phyloP scores from a whole-genome alignment of 441 rosid genomes.

The Gossypium gossypioides region DNA sequence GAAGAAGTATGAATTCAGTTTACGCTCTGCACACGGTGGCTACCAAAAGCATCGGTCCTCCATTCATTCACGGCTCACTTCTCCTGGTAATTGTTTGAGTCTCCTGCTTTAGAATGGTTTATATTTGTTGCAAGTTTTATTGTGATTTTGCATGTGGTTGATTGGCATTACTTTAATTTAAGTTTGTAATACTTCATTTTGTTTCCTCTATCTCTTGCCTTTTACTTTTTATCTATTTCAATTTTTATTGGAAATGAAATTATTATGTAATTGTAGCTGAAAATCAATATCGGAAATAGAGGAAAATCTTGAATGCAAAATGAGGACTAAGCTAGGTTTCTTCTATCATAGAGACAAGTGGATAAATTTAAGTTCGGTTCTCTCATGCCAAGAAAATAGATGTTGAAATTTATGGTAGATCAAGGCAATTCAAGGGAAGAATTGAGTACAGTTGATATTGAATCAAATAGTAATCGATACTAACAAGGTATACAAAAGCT shows the following conservation, averaged over 20 bases:
- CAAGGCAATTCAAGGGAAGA: not conserved
- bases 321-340: not conserved
- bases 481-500: not conserved
- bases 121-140: not conserved
- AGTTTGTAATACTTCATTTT: not conserved
- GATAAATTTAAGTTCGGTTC: not conserved
- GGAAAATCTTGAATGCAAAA: not conserved
- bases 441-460: not conserved
- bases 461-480: not conserved
- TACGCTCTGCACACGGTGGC: constrained; percentile 40
- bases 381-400: not conserved
- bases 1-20: constrained; percentile 50
- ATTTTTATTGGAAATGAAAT: not conserved
- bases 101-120: not conserved
- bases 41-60: constrained; percentile 56
- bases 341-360: not conserved
- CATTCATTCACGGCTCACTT: constrained; percentile 54
- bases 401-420: not conserved
- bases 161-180: not conserved
- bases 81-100: constrained; percentile 47
- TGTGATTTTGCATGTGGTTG: not conserved
- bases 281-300: not conserved
- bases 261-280: not conserved
- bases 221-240: not conserved
- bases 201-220: not conserved